These are phyloP conservation scores for Ogataea thermomethanolica DNA, from an alignment of 805 yeast species.

Conservation along the genomic window DNA sequence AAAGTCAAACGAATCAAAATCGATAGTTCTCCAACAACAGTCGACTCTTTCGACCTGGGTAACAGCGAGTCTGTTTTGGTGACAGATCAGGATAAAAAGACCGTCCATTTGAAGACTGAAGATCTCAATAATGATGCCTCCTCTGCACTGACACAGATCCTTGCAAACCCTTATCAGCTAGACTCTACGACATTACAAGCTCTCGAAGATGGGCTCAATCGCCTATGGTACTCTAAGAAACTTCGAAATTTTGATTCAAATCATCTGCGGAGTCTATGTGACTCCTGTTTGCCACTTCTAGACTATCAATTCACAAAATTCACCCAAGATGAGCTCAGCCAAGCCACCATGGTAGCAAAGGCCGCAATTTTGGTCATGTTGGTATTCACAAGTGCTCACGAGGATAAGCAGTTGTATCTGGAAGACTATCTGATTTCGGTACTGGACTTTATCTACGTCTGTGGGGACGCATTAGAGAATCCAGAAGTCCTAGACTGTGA, in stretches of 20 bases:
- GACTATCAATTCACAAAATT: conserved; percentile 24
- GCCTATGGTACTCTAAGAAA: conserved; percentile 19
- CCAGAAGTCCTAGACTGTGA: background rate
- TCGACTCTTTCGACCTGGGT: conserved; percentile 4
- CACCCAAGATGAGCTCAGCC: conserved; percentile 1
- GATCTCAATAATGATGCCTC: conserved; percentile 1
- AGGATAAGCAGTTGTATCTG: conserved; percentile 43
- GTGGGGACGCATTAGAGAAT: conserved; percentile 13
- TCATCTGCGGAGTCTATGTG: conserved; percentile 33
- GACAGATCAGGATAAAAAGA: background rate
- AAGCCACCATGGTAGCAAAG: conserved; percentile 28
- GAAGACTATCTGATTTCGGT: conserved; percentile 43
- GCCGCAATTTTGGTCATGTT: conserved; percentile 38
- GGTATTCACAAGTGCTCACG: conserved; percentile 38
- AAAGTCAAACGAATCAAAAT: conserved; percentile 30
- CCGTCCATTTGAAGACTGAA: conserved; percentile 1
- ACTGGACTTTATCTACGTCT: conserved; percentile 36
- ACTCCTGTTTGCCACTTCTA: conserved; percentile 30
- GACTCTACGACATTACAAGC: conserved; percentile 18
- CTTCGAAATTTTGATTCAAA: conserved; percentile 22
- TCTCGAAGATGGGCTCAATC: conserved; percentile 23
- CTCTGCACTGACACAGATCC: conserved; percentile 3
- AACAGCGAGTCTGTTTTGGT: background rate
- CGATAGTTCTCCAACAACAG: conserved; percentile 6
- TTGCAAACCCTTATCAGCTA: conserved; percentile 24